phyloP scores from a whole-genome alignment of 495 filamentous ascomycete genomes.

The Hypoxylon subgilvum region DNA sequence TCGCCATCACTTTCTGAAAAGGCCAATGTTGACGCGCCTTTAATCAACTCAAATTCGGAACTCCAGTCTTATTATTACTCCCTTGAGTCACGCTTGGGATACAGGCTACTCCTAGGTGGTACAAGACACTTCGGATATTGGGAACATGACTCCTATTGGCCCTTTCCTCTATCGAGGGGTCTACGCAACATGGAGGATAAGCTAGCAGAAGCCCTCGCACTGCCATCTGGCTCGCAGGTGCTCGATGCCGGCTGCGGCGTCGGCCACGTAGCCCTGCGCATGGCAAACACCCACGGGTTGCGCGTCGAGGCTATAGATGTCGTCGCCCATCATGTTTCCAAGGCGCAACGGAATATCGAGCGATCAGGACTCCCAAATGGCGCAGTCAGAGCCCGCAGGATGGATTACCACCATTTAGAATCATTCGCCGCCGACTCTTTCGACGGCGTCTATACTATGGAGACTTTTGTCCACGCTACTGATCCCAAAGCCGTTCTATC shows the following conservation, averaged over 20 bases:
- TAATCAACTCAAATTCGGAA: slow-evolving; percentile 46
- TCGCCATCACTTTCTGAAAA: not conserved
- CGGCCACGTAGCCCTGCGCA: slow-evolving; percentile 55
- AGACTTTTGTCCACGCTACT: slow-evolving; percentile 64
- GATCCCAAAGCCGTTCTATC: slow-evolving; percentile 53
- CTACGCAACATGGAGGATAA: slow-evolving; percentile 59
- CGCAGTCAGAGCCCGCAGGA: slow-evolving; percentile 47
- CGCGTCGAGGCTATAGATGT: slow-evolving; percentile 59
- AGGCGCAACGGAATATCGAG: slow-evolving; percentile 52
- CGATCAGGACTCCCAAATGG: slow-evolving; percentile 45
- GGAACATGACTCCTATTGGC: slow-evolving; percentile 53
- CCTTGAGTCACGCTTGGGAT: slow-evolving; percentile 59
- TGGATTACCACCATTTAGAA: slow-evolving; percentile 63
- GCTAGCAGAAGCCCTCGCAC: slow-evolving; percentile 45
- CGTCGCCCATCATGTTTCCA: slow-evolving; percentile 54
- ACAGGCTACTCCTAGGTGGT: slow-evolving; percentile 55
- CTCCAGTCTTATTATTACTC: slow-evolving; percentile 53
- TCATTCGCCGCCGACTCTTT: slow-evolving; percentile 45
- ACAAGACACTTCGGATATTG: slow-evolving; percentile 62
- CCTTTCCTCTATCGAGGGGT: slow-evolving; percentile 52
- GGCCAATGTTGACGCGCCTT: slow-evolving; percentile 13
- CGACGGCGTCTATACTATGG: slow-evolving; percentile 65
- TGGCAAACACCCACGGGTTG: slow-evolving; percentile 49
- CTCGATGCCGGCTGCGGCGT: slow-evolving; percentile 62
- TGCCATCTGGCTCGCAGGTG: slow-evolving; percentile 48